Base-by-base conservation (phyloP, 1,139 yeast genomes). In the Starmera stellimalicola region DNA sequence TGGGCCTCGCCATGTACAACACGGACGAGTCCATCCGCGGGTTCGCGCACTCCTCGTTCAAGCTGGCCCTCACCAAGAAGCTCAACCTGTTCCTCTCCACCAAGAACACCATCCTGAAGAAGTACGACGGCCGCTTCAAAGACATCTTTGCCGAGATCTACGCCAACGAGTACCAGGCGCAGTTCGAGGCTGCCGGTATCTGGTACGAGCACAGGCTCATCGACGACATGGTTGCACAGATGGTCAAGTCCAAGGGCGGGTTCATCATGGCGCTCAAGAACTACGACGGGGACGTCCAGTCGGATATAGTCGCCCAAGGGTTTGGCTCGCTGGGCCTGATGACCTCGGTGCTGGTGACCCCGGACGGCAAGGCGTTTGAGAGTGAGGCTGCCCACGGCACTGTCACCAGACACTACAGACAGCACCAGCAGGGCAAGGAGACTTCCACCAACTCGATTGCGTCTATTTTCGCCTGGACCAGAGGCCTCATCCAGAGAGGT, bases 161-260 rank as follows among this genome's bases (percentile, higher is more conserved):
- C 60, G 94, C 77, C 39, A 47, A 63, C 33, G 70, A 72, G 47
- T 88, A 82, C 67, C 73, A 78, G 63, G 44, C 62, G 16, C 63
- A 75, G 47, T 85, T 88, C 57, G 95, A 85, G 54, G 66, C 66
- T 34, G 66, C 67, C 32, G 91, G 85, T 18, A 80, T 88, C 58
- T 87, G 94, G 88, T 88, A 83, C 60, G 96, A 88, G 65, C 97
- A 88, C 69, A 76, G 97, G 54, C 70, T 88, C 55, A 88, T 88
- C 48, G 97, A 88, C 62, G 97, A 88, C 58, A 88, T 88, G 97
- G 97, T 88, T 40, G 97, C 97, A 16, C 96, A 88, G 66, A 88
- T 88, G 95, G 66, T 88, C 60, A 88, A 88, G 67, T 84, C 95
- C 34, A 75, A 76, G 58, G 97, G 97, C 50, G 97, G 97, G 12